Evolutionary conservation across 2,329 filamentous ascomycete species (phyloP).

Genomic region (Penicillium nordicum): DNA sequence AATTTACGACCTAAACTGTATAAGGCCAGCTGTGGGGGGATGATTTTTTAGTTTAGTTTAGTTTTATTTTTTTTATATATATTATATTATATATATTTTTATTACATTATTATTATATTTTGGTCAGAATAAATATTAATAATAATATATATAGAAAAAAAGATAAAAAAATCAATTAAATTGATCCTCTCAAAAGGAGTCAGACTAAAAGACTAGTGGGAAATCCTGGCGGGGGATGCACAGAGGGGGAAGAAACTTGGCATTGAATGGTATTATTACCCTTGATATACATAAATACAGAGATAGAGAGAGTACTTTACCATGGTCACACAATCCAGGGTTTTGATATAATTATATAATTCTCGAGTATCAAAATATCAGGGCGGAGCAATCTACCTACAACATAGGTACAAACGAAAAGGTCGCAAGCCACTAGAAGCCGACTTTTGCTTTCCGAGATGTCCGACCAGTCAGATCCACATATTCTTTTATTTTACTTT

Average conservation of each 20-base stretch:
- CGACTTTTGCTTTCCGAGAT: slow-evolving; percentile 13
- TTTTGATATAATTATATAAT: slow-evolving; percentile 4
- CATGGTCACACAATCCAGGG: slow-evolving; percentile 17
- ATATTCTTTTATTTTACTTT: neutral
- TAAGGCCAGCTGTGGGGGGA: slow-evolving; percentile 22
- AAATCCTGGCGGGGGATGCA: slow-evolving; percentile 29
- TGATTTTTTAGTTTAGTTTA: neutral
- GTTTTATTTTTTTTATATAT: neutral
- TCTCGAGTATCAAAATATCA: neutral
- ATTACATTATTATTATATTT: slow-evolving; percentile 7
- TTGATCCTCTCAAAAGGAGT: neutral
- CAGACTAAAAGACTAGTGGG: slow-evolving; percentile 20
- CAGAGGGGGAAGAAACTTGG: slow-evolving; percentile 14
- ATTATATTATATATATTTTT: neutral
- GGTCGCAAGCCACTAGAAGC: slow-evolving; percentile 10
- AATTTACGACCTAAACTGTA: slow-evolving; percentile 23
- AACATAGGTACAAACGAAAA: neutral
- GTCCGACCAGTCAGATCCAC: slow-evolving; percentile 16
- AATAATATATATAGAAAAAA: neutral
- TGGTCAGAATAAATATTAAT: neutral
- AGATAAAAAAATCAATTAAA: neutral
- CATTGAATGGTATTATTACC: slow-evolving; percentile 2
- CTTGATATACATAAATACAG: too few species aligned
- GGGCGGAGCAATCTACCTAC: neutral
- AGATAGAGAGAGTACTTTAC: neutral